Evolutionary conservation across 225 moss, liverwort and hornwort species (phyloP).

Genomic region (Sphagnum contortum): DNA sequence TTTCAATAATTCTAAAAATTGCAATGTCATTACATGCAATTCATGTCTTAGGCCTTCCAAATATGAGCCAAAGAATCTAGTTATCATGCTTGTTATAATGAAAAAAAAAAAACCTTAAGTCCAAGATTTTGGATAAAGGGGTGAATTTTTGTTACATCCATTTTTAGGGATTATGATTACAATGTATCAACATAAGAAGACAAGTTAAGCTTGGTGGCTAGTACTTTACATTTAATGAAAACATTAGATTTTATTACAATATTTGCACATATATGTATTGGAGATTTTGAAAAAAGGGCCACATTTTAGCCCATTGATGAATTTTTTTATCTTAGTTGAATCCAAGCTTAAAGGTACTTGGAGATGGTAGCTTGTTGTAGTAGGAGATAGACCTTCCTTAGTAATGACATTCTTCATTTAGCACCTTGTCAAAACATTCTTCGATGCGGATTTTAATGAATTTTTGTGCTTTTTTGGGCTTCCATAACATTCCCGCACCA

Average conservation of each 20-base stretch:
- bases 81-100: conserved; percentile 29
- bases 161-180: conserved; percentile 2
- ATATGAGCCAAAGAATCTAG: conserved; percentile 35
- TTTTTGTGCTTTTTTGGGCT: too few relatives aligned
- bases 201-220: conserved; percentile 35
- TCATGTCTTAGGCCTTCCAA: conserved; percentile 30
- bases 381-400: too few relatives aligned
- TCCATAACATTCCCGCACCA: too few relatives aligned
- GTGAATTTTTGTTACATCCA: conserved; percentile 4
- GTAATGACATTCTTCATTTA: too few relatives aligned
- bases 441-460: too few relatives aligned
- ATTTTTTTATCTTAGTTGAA: too few relatives aligned
- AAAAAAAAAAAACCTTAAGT: conserved; percentile 21
- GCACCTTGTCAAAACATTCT: too few relatives aligned
- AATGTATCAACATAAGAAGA: conserved; percentile 34
- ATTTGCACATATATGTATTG: conserved; percentile 30
- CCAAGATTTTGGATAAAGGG: conserved; percentile 16
- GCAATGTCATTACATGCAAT: conserved; percentile 39
- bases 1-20: conserved; percentile 47
- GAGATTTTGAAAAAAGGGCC: too few relatives aligned
- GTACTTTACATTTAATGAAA: conserved; percentile 69
- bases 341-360: too few relatives aligned
- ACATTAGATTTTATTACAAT: conserved; percentile 48
- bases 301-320: too few relatives aligned
- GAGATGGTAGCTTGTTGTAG: too few relatives aligned